Percentiles rank a stretch among this genome's conserved stretches.
Evolutionary conservation across 2,329 filamentous ascomycete genomes (phyloP).

Genomic region (Clonostachys rhizophaga): DNA sequence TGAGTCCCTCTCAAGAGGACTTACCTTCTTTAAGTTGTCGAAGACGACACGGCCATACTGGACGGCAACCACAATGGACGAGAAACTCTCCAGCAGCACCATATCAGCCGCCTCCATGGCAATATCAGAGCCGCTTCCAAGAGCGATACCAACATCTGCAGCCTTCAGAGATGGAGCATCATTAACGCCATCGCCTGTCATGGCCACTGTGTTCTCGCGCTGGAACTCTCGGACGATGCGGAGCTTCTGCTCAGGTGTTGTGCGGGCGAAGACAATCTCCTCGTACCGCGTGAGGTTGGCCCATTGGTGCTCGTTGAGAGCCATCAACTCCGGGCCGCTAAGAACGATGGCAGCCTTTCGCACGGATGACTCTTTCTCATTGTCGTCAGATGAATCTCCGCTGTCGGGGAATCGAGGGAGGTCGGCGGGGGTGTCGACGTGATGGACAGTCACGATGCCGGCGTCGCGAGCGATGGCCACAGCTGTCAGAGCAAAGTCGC

Average conservation of each 20-base stretch:
- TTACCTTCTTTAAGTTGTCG: constrained; percentile 69
- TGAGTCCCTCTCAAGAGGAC: not conserved
- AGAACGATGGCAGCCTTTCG: constrained; percentile 49
- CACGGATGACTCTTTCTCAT: not conserved
- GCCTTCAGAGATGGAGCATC: constrained; percentile 77
- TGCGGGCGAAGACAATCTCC: constrained; percentile 71
- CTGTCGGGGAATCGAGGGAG: constrained; percentile 31
- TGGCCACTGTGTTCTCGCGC: constrained; percentile 63
- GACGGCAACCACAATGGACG: constrained; percentile 67
- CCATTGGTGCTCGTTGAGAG: constrained; percentile 66
- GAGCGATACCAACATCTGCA: constrained; percentile 78
- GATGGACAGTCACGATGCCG: constrained; percentile 58
- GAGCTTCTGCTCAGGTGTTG: constrained; percentile 75
- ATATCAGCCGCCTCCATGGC: constrained; percentile 79
- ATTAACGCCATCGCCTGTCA: constrained; percentile 86
- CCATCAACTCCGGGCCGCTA: constrained; percentile 60
- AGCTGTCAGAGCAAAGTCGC: constrained; percentile 72
- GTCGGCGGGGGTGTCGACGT: constrained; percentile 48
- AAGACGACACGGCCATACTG: constrained; percentile 72
- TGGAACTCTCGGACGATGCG: constrained; percentile 76
- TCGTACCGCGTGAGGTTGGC: constrained; percentile 57
- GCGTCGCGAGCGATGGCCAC: constrained; percentile 68
- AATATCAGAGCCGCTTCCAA: constrained; percentile 77
- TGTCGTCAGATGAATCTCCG: constrained; percentile 10
- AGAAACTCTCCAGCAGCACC: constrained; percentile 72